A percentile compares a stretch with the other conserved stretches of the same genome.
These are phyloP conservation scores for Sicyos baderoa DNA, from an alignment of 306 rosid species.

Conservation along the genomic window DNA sequence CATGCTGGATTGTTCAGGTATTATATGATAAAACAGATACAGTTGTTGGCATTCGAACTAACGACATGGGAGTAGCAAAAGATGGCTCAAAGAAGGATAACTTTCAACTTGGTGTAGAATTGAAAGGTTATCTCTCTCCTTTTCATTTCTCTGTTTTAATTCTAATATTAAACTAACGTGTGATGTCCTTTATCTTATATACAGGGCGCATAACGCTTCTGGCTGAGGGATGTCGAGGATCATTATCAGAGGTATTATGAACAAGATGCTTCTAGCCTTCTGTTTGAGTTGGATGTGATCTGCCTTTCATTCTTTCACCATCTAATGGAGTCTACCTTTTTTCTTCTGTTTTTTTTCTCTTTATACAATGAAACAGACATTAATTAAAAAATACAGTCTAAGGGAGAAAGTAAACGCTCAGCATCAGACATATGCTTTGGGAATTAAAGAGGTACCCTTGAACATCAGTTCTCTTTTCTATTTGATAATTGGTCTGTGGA, in stretches of 20 bases:
- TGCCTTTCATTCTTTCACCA: conserved; percentile 8
- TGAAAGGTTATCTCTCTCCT: conserved; percentile 53
- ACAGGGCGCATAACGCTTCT: conserved; percentile 68
- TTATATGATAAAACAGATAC: conserved; percentile 52
- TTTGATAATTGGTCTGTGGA: background rate
- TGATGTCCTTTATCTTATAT: conserved; percentile 14
- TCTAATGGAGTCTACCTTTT: conserved; percentile 18
- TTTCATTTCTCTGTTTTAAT: conserved; percentile 5
- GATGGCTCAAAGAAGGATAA: conserved; percentile 84
- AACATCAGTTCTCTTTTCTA: background rate
- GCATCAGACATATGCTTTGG: conserved; percentile 95
- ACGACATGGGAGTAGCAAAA: conserved; percentile 89
- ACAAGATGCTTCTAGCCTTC: background rate
- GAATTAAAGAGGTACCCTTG: conserved; percentile 70
- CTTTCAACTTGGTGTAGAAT: conserved; percentile 72
- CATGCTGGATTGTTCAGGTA: conserved; percentile 41
- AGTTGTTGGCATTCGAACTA: conserved; percentile 80
- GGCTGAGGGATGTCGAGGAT: conserved; percentile 97
- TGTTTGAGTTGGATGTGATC: conserved; percentile 19
- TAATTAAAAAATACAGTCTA: conserved; percentile 59
- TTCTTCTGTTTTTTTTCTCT: background rate
- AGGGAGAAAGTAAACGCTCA: conserved; percentile 69
- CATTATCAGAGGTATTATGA: conserved; percentile 74
- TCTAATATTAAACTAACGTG: background rate
- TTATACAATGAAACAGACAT: conserved; percentile 35